Evolutionary conservation across 2,329 filamentous ascomycete genomes (phyloP).

Genomic region (Microascus cirrosus): DNA sequence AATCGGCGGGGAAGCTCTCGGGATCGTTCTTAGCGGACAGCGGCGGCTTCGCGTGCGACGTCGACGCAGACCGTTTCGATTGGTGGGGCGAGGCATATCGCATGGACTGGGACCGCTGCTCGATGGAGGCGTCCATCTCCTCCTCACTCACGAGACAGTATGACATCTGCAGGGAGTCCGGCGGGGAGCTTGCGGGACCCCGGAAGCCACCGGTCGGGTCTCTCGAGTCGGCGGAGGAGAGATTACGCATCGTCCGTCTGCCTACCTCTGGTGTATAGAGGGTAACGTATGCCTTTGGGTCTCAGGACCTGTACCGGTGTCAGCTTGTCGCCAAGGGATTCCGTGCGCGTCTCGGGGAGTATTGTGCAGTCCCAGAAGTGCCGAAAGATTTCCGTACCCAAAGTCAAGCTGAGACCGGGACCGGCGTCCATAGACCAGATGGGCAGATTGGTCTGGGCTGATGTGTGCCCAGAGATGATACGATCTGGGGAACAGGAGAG

Average conservation of each 20-base stretch:
- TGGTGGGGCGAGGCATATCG: neutral
- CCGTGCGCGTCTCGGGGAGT: neutral
- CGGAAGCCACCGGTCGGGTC: neutral
- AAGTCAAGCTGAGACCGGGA: neutral
- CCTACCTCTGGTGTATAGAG: neutral
- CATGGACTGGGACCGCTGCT: neutral
- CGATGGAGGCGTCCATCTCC: conserved; percentile 1
- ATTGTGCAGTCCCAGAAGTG: neutral
- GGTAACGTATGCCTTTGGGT: neutral
- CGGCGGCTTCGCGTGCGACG: neutral
- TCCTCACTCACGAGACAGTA: conserved; percentile 21
- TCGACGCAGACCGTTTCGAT: neutral
- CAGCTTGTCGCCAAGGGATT: neutral
- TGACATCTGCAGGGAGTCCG: conserved; percentile 33
- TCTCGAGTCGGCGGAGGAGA: neutral
- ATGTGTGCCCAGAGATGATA: neutral
- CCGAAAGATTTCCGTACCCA: neutral
- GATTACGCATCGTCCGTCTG: neutral
- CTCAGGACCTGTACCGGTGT: neutral
- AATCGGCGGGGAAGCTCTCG: conserved; percentile 2
- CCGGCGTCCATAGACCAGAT: conserved; percentile 1
- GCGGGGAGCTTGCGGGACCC: conserved; percentile 10
- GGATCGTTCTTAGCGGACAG: neutral
- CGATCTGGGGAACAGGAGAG: neutral
- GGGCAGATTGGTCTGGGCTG: conserved; percentile 2